These are phyloP conservation scores for Lithospermum erythrorhizon DNA, from an alignment of 257 asterid genomes.

Conservation along the genomic window DNA sequence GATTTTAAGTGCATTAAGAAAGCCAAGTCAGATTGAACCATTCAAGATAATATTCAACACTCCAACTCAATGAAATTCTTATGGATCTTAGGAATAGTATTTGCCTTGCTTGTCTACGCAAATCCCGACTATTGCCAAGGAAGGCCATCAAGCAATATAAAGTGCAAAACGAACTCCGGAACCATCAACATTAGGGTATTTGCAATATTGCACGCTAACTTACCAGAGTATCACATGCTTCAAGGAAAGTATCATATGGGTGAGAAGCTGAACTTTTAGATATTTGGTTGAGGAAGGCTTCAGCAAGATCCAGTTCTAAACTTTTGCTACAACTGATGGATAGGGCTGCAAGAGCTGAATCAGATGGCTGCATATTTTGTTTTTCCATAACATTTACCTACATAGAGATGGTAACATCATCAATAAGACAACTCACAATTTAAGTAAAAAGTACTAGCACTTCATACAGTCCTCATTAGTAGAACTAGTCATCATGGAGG, in stretches of 20 bases:
- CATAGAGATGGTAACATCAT: slow-evolving; percentile 21
- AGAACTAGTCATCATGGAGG: not conserved
- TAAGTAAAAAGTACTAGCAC: not conserved
- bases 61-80: not conserved
- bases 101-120: not conserved
- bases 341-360: slow-evolving; percentile 63
- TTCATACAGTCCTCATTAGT: not conserved
- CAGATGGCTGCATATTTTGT: slow-evolving; percentile 55
- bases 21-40: not conserved
- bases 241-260: slow-evolving; percentile 58
- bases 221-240: slow-evolving; percentile 79
- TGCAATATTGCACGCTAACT: slow-evolving; percentile 14
- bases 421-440: not conserved
- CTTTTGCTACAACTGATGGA: slow-evolving; percentile 70
- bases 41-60: not conserved
- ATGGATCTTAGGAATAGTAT: not conserved
- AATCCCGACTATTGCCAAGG: too few relatives aligned
- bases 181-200: not conserved
- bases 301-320: slow-evolving; percentile 67
- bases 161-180: not conserved
- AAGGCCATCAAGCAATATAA: not conserved
- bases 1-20: not conserved
- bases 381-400: slow-evolving; percentile 70
- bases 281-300: slow-evolving; percentile 45
- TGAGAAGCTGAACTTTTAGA: slow-evolving; percentile 24